phyloP scores from a whole-genome alignment of 2,329 filamentous ascomycete species.

The Pseudopithomyces maydicus region DNA sequence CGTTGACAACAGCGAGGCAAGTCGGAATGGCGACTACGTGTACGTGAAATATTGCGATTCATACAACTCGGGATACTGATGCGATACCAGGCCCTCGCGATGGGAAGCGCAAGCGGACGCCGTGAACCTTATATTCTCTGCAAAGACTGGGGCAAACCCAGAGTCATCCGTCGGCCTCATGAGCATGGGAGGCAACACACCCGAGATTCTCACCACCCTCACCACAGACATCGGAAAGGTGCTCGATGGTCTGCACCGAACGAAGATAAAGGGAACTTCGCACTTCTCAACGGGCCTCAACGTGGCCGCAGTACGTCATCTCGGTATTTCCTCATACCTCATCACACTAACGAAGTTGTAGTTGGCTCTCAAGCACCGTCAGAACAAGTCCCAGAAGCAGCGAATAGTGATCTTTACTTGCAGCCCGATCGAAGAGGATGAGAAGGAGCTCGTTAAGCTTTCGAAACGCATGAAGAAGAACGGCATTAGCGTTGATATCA shows the following conservation, averaged over 20 bases:
- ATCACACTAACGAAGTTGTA: constrained; percentile 52
- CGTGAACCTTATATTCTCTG: constrained; percentile 92
- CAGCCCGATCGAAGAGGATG: constrained; percentile 86
- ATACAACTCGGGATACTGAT: constrained; percentile 29
- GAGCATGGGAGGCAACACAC: constrained; percentile 98
- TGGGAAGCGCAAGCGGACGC: constrained; percentile 97
- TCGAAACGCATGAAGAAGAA: constrained; percentile 99
- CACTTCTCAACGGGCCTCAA: constrained; percentile 94
- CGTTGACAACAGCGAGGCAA: constrained; percentile 98
- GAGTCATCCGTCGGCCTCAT: constrained; percentile 97
- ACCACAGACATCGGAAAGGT: constrained; percentile 97
- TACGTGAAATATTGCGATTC: constrained; percentile 35
- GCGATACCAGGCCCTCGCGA: constrained; percentile 76
- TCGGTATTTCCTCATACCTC: constrained; percentile 80
- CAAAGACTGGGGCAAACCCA: constrained; percentile 92
- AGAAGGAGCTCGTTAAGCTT: constrained; percentile 85
- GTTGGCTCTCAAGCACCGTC: constrained; percentile 95
- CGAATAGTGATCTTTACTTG: constrained; percentile 97
- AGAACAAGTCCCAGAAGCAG: constrained; percentile 96
- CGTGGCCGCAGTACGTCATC: constrained; percentile 78
- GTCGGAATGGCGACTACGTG: constrained; percentile 91
- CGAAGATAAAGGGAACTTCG: constrained; percentile 84
- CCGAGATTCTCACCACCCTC: constrained; percentile 93
- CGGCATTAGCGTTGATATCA: constrained; percentile 90
- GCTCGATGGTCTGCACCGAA: constrained; percentile 79